Percentiles rank a stretch among this genome's conserved stretches.
These are phyloP conservation scores for Cutaneotrichosporon dermatis DNA, from an alignment of 1,284 basidiomycete genomes.

Conservation along the genomic window DNA sequence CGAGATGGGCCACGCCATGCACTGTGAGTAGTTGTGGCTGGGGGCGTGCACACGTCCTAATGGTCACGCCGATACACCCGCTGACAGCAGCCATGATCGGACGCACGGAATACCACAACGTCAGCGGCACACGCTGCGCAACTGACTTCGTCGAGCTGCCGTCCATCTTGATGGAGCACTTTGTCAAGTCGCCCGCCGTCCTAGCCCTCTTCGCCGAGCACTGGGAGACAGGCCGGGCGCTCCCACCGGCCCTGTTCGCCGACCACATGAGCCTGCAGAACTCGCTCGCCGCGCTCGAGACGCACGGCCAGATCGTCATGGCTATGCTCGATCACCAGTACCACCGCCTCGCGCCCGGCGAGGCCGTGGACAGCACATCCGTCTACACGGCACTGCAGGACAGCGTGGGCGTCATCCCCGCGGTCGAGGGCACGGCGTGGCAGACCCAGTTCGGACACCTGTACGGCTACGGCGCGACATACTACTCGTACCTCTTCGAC, in stretches of 20 bases:
- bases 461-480: conserved; percentile 94
- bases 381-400: conserved; percentile 63
- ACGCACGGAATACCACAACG: conserved; percentile 94
- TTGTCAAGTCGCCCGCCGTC: conserved; percentile 77
- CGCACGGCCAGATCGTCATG: conserved; percentile 85
- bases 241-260: conserved; percentile 60
- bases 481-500: conserved; percentile 96
- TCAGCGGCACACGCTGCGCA: conserved; percentile 95
- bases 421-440: conserved; percentile 77
- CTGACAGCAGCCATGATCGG: conserved; percentile 77
- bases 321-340: conserved; percentile 85
- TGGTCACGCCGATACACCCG: neutral
- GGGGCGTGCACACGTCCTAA: no score
- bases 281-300: conserved; percentile 61
- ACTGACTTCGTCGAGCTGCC: conserved; percentile 98
- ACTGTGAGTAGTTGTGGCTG: conserved; percentile 63
- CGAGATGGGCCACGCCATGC: conserved; percentile 99
- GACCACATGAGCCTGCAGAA: conserved; percentile 45
- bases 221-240: conserved; percentile 59
- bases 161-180: conserved; percentile 96
- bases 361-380: conserved; percentile 64
- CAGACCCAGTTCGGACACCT: conserved; percentile 95
- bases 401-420: conserved; percentile 71
- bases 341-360: conserved; percentile 61
- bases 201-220: conserved; percentile 70